Evolutionary conservation across 129 eudicot species (phyloP), one percentile per base, ranked within the genome.

Genomic region (Artemisia annua): DNA sequence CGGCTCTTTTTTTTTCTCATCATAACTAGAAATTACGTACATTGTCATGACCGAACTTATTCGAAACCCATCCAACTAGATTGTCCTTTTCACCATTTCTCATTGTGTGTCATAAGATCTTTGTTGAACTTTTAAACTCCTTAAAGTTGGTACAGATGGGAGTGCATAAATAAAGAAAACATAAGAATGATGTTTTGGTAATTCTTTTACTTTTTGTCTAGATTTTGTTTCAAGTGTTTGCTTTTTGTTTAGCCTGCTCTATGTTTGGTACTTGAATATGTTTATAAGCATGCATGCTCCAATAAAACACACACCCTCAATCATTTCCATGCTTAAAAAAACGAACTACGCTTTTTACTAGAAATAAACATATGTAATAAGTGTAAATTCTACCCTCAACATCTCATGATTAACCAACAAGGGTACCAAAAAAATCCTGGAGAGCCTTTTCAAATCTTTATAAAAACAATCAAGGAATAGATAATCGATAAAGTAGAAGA

Each of bases 191-290:
- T 78, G 72, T 78, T 28, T 62, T 78, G 77, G 71, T 78, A 67
- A 78, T 59, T 77, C 18, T 77, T 77, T 39, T 62, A 77, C 82
- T 78, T 78, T 71, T 64, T 71, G 77, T 78, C 77, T 78, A 52
- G 58, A 51, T 63, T 70, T 53, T 78, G 76, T 9, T 78, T 77
- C 51, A 78, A 62, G 13, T 70, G 67, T 24, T 78, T 51, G 49
- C 77, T 78, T 78, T 63, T 70, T 67, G 52, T 48, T 76, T 67
- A 76, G 80, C 68, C 68, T 70, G 77, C 77, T 52, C 56, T 59
- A 22, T 78, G 82, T 78, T 78, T 70, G 58, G 39, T 52, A 78
- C 66, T 78, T 70, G 71, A 78, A 70, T 63, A 51, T 70, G 77
- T 70, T 70, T 55, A 52, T 48, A 78, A 63, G 77, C 77, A 71